These are phyloP conservation scores for Malassezia equina DNA, from an alignment of 1,284 basidiomycete species.

Conservation along the genomic window DNA sequence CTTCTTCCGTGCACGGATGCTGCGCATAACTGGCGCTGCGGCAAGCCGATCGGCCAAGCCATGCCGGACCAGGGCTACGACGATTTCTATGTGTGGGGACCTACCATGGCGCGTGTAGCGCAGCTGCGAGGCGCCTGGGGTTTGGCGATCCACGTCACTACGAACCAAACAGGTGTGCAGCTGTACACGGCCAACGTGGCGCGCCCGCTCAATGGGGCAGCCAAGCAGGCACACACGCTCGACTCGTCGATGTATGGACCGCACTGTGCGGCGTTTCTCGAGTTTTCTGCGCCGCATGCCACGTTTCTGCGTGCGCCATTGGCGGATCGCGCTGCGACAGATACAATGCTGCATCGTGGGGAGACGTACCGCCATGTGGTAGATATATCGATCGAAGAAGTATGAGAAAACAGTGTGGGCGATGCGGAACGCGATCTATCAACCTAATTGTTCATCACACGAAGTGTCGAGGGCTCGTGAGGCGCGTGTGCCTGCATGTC, in stretches of 20 bases:
- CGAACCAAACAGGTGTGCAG: conserved; percentile 38
- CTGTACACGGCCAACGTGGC: conserved; percentile 30
- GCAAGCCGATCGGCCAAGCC: conserved; percentile 20
- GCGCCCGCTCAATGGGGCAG: conserved; percentile 17
- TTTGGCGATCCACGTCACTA: conserved; percentile 24
- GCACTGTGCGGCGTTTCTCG: conserved; percentile 25
- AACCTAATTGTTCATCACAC: conserved; percentile 11
- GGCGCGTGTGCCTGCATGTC: conserved; percentile 6
- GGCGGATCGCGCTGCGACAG: conserved; percentile 20
- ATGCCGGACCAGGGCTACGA: conserved; percentile 30
- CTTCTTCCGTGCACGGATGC: conserved; percentile 13
- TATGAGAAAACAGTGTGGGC: neutral
- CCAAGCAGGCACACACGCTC: conserved; percentile 21
- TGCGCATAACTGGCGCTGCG: conserved; percentile 23
- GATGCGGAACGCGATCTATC: neutral
- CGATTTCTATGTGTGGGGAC: conserved; percentile 40
- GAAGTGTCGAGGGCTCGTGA: conserved; percentile 5
- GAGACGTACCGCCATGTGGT: conserved; percentile 25
- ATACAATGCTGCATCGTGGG: conserved; percentile 27
- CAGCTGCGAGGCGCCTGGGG: conserved; percentile 19
- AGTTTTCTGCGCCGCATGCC: conserved; percentile 40
- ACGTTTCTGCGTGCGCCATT: conserved; percentile 27
- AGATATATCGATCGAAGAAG: neutral
- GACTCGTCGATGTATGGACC: conserved; percentile 20
- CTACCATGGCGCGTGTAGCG: neutral